These are phyloP conservation scores for Globisporangium cylindrosporum DNA, from an alignment of 352 stramenopile genomes.

Conservation along the genomic window DNA sequence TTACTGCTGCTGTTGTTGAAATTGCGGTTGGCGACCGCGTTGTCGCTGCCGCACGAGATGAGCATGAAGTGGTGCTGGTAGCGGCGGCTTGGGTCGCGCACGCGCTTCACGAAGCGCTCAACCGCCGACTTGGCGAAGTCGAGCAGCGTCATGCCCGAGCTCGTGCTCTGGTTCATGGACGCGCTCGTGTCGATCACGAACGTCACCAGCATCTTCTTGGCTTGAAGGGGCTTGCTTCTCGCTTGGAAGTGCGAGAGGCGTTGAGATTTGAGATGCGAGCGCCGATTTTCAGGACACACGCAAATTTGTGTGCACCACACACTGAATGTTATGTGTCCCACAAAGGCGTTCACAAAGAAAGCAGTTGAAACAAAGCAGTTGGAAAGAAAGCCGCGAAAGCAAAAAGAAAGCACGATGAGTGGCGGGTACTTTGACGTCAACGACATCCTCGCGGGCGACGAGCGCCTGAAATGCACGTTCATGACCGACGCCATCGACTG, in stretches of 20 bases:
- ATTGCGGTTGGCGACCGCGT: conserved; percentile 22
- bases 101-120: conserved; percentile 86
- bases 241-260: neutral
- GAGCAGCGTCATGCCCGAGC: conserved; percentile 85
- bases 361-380: too few relatives aligned
- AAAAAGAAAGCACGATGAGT: conserved; percentile 7
- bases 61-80: conserved; percentile 91
- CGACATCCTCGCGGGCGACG: conserved; percentile 74
- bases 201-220: conserved; percentile 73
- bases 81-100: conserved; percentile 73
- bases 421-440: conserved; percentile 69
- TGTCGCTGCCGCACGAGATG: conserved; percentile 64
- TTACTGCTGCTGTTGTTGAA: neutral
- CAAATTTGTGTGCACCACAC: too few relatives aligned
- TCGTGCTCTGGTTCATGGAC: conserved; percentile 90
- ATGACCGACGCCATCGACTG: conserved; percentile 62
- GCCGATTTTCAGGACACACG: too few relatives aligned
- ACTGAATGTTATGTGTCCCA: too few relatives aligned
- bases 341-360: too few relatives aligned
- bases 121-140: conserved; percentile 88
- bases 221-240: neutral
- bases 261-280: too few relatives aligned
- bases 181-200: conserved; percentile 89
- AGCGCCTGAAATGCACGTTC: conserved; percentile 80
- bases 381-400: neutral